Percentiles rank a stretch among this genome's conserved stretches.
These are phyloP conservation scores for Quercus tomentella DNA, from an alignment of 331 rosid genomes.

Conservation along the genomic window DNA sequence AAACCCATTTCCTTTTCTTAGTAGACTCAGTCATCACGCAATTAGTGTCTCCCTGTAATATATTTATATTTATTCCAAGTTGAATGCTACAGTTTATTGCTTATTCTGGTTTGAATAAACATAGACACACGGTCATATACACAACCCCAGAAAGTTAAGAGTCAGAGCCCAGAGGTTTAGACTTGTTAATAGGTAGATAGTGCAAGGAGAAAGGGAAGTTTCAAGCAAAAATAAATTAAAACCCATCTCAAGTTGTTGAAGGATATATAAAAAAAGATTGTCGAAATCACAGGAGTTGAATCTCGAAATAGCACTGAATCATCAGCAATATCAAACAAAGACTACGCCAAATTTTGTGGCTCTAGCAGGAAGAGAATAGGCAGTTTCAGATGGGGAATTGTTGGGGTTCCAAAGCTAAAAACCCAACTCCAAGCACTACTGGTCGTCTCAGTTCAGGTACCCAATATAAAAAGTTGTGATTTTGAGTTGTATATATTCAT, in stretches of 20 bases:
- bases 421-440: slow-evolving; percentile 36
- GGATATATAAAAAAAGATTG: background rate
- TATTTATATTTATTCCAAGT: background rate
- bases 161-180: background rate
- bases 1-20: background rate
- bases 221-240: background rate
- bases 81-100: background rate
- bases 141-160: too few species aligned
- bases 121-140: too few species aligned
- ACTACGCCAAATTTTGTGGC: background rate
- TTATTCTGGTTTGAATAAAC: background rate
- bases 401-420: slow-evolving; percentile 45
- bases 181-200: background rate
- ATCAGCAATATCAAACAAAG: background rate
- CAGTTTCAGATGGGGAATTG: slow-evolving; percentile 60
- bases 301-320: background rate
- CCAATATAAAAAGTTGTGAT: background rate
- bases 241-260: background rate
- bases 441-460: slow-evolving; percentile 50
- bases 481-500: background rate
- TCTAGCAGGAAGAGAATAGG: background rate
- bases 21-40: slow-evolving; percentile 23
- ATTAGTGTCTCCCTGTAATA: background rate
- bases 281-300: background rate
- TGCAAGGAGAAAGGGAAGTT: background rate